Evolutionary conservation across 495 filamentous ascomycete genomes (phyloP), one percentile per base, ranked within the genome.

Genomic region (Hyaloscypha variabilis): DNA sequence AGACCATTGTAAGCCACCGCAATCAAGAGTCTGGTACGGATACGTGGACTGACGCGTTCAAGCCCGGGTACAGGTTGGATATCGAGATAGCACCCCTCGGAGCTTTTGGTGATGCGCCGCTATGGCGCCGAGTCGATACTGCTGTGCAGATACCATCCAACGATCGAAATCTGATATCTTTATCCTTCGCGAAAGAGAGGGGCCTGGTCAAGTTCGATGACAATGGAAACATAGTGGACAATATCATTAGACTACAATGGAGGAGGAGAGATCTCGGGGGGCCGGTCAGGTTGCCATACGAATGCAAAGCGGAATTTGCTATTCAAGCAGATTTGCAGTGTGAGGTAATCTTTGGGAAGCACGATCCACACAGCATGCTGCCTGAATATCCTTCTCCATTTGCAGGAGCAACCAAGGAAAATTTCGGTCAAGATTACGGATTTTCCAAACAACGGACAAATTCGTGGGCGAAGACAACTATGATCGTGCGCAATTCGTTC

Each of bases 51-150:
- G 26, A 56, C 26, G 53, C 26, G 53, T 26, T 5, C 53, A 56
- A 56, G 53, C 25, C 26, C 28, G 53, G 53, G 19, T 19, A 26
- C 4, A 56, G 3, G 3, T 6, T 29, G 8, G 53, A 56, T 56
- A 56, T 56, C 26, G 53, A 56, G 11, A 56, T 56, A 30, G 26
- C 14, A 56, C 21, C 53, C 8, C 21, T 51, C 49, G 23, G 53
- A 56, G 53, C 11, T 25, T 23, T 8, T 3, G 3, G 6, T 17
- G 53, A 56, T 56, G 3, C 25, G 53, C 53, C 13, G 53, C 4
- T 30, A 56, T 56, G 53, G 53, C 25, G 28, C 53, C 6, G 6
- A 23, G 53, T 56, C 19, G 23, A 56, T 26, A 5, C 3, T 6
- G 53, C 53, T 2, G 53, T 25, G 25, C 25, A 29, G 6, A 56